Evolutionary conservation across 179 eudicot species (phyloP).

Genomic region (Vitellaria paradoxa): DNA sequence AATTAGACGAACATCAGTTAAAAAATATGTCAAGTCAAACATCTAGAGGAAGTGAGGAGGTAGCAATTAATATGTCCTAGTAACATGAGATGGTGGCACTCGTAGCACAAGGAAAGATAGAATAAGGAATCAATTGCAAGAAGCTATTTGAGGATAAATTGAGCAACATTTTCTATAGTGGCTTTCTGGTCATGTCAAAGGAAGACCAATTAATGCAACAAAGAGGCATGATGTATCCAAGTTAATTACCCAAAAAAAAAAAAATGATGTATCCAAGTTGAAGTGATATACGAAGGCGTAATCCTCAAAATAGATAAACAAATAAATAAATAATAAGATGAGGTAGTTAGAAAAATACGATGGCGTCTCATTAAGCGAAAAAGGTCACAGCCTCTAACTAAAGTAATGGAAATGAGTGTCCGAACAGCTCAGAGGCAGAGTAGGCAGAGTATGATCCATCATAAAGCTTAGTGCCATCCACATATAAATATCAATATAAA

Average conservation of each 20-base stretch:
- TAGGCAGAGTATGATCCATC: neutral
- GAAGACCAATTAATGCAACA: neutral
- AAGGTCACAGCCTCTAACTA: too few species aligned
- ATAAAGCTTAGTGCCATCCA: neutral
- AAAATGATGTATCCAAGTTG: neutral
- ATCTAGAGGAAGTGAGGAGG: neutral
- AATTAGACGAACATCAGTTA: neutral
- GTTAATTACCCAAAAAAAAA: too few species aligned
- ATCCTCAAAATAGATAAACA: neutral
- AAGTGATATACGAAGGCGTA: neutral
- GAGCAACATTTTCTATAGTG: neutral
- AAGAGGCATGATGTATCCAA: neutral
- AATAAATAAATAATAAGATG: too few species aligned
- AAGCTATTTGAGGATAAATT: constrained; percentile 1
- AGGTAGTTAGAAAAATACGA: too few species aligned
- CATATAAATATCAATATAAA: neutral
- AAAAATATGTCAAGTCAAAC: constrained; percentile 10
- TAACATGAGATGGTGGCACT: neutral
- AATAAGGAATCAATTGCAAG: neutral
- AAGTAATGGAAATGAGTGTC: neutral
- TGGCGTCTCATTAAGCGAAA: neutral
- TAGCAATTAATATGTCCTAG: neutral
- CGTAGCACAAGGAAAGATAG: neutral
- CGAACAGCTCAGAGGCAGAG: neutral
- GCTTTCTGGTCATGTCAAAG: neutral